Conservation (phyloP, 495 filamentous ascomycete genomes). For the Penicillium nucicola region DNA sequence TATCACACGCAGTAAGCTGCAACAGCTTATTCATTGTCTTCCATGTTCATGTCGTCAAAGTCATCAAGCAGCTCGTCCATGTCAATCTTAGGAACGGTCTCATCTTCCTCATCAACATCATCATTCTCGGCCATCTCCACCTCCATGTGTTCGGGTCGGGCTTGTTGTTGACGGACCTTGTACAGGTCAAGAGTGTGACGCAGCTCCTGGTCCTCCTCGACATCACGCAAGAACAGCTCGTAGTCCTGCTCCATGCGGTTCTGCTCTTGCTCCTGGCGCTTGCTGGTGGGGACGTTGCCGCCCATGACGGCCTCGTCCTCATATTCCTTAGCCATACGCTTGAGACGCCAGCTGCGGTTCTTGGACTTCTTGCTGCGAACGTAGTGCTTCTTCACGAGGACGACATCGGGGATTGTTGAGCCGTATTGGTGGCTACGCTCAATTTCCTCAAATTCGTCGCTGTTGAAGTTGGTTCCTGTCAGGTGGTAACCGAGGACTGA, state of each 20-base stretch:
- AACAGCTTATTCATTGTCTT: constrained; percentile 40
- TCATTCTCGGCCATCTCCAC: constrained; percentile 64
- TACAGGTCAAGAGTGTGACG: constrained; percentile 80
- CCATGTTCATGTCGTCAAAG: constrained; percentile 61
- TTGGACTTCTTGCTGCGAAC: constrained; percentile 83
- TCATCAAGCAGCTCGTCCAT: constrained; percentile 87
- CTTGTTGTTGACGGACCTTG: constrained; percentile 55
- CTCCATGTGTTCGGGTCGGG: constrained; percentile 24
- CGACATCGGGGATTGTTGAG: constrained; percentile 80
- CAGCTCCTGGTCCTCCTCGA: constrained; percentile 92
- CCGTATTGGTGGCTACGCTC: constrained; percentile 66
- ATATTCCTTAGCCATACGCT: constrained; percentile 88
- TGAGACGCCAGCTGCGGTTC: constrained; percentile 84
- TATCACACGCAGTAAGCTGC: constrained; percentile 17
- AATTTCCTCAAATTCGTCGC: constrained; percentile 72
- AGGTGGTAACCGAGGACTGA: constrained; percentile 89
- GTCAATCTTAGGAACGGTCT: constrained; percentile 61
- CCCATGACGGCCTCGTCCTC: constrained; percentile 56
- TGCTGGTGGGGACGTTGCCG: constrained; percentile 26
- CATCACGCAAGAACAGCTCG: constrained; percentile 94
- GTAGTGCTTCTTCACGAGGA: constrained; percentile 96
- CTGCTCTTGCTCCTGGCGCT: constrained; percentile 68
- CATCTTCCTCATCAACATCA: constrained; percentile 61
- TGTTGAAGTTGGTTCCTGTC: constrained; percentile 88
- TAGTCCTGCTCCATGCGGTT: constrained; percentile 85